These are phyloP conservation scores for Talinum fruticosum DNA, from an alignment of 148 eudicot species.

Conservation along the genomic window DNA sequence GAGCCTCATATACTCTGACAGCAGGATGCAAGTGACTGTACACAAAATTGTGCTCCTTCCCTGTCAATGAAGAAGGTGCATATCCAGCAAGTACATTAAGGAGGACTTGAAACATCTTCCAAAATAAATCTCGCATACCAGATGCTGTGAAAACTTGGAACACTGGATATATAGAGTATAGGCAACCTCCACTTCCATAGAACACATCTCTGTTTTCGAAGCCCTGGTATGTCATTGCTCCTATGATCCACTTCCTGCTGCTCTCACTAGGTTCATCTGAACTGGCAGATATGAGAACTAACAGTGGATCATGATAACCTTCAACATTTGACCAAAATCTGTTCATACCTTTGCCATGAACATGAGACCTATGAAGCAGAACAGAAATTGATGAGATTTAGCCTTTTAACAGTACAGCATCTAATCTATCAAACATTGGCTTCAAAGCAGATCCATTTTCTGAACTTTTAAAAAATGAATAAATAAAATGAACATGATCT, in stretches of 20 bases:
- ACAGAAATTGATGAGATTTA: constrained; percentile 5
- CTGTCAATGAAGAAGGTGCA: constrained; percentile 33
- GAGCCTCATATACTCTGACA: constrained; percentile 63
- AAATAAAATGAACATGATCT: neutral
- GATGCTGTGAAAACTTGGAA: constrained; percentile 55
- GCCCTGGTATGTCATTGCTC: constrained; percentile 70
- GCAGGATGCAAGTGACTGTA: constrained; percentile 82
- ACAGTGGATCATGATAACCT: constrained; percentile 82
- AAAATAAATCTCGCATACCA: constrained; percentile 43
- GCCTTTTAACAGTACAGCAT: neutral
- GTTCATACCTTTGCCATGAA: constrained; percentile 85
- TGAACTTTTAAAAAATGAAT: neutral
- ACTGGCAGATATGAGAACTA: constrained; percentile 58
- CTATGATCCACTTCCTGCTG: constrained; percentile 65
- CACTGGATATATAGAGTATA: constrained; percentile 72
- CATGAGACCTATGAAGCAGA: constrained; percentile 54
- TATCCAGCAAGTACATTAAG: constrained; percentile 8
- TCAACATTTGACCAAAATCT: constrained; percentile 90
- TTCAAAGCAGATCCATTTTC: neutral
- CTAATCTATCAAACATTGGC: constrained; percentile 8
- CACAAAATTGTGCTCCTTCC: constrained; percentile 77
- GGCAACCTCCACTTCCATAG: constrained; percentile 76
- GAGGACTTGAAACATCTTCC: neutral
- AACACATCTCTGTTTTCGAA: constrained; percentile 69
- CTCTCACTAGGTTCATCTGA: constrained; percentile 35